Evolutionary conservation across 768 basidiomycete genomes (phyloP).

Genomic region (Termitomyces sp.): DNA sequence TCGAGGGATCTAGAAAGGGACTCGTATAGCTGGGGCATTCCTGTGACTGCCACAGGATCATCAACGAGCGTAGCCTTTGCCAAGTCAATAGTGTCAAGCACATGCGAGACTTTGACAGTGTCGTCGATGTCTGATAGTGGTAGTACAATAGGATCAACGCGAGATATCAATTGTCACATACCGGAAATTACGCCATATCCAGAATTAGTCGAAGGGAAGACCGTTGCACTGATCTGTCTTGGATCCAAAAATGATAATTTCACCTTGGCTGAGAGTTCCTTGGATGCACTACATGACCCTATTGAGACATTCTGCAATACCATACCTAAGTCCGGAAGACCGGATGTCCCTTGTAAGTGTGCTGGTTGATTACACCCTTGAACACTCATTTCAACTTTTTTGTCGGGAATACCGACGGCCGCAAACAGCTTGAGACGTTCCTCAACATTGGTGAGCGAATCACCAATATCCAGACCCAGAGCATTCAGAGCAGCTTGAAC

Average conservation of each 20-base stretch:
- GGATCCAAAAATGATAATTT: not conserved
- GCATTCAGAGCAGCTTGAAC: not conserved
- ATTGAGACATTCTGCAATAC: not conserved
- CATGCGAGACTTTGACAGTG: slow-evolving; percentile 38
- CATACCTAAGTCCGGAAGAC: not conserved
- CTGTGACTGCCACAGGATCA: slow-evolving; percentile 32
- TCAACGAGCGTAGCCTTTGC: slow-evolving; percentile 35
- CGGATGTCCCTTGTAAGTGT: not conserved
- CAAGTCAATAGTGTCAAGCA: slow-evolving; percentile 28
- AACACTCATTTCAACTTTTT: not conserved
- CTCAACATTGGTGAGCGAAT: not conserved
- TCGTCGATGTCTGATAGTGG: slow-evolving; percentile 35
- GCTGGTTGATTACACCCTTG: not conserved
- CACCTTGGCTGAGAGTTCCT: not conserved
- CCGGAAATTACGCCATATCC: not conserved
- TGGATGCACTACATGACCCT: not conserved
- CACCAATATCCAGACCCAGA: not conserved
- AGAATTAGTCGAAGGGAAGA: not conserved
- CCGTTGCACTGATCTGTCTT: not conserved
- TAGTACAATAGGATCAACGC: not conserved
- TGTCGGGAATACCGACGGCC: not conserved
- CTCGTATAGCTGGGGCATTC: slow-evolving; percentile 41
- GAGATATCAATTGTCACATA: not conserved
- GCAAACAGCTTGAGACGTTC: not conserved
- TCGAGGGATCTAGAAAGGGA: slow-evolving; percentile 30